Percentiles rank a stretch among this genome's conserved stretches.
Conservation (phyloP, 257 asterid species). For the Avicennia marina region DNA sequence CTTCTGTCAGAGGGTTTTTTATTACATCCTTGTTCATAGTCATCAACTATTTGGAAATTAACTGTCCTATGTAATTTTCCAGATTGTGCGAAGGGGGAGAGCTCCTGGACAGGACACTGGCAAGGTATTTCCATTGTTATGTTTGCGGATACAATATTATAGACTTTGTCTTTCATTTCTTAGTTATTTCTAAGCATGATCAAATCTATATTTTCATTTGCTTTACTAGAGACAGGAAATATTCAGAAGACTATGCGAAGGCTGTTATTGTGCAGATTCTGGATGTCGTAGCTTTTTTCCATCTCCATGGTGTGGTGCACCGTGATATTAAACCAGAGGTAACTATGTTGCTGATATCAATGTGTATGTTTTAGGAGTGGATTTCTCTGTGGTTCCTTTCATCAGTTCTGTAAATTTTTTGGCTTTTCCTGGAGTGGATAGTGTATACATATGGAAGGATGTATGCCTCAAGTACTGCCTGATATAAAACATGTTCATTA, state of each 20-base stretch:
- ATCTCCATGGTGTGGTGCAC: conserved; percentile 68
- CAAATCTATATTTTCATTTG: not conserved
- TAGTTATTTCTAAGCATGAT: not conserved
- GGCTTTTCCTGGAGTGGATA: not conserved
- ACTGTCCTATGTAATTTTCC: conserved; percentile 11
- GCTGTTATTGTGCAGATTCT: conserved; percentile 53
- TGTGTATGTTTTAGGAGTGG: not conserved
- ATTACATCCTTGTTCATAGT: not conserved
- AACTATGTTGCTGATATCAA: not conserved
- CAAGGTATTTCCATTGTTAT: conserved; percentile 34
- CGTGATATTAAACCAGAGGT: conserved; percentile 86
- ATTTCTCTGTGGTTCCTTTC: not conserved
- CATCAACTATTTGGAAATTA: not conserved
- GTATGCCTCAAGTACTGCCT: not conserved
- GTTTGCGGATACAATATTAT: not conserved
- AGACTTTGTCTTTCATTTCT: not conserved
- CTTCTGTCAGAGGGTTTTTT: not conserved
- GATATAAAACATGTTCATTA: not conserved
- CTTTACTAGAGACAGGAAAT: conserved; percentile 50
- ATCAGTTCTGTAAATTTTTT: too few species aligned
- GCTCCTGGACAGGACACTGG: conserved; percentile 61
- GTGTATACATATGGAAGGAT: not conserved
- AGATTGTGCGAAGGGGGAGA: conserved; percentile 83
- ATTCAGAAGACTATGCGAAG: conserved; percentile 59
- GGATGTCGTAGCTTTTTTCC: conserved; percentile 37